These are phyloP conservation scores for Tetragonia tetragonoides DNA, from an alignment of 148 eudicot species.

Conservation along the genomic window DNA sequence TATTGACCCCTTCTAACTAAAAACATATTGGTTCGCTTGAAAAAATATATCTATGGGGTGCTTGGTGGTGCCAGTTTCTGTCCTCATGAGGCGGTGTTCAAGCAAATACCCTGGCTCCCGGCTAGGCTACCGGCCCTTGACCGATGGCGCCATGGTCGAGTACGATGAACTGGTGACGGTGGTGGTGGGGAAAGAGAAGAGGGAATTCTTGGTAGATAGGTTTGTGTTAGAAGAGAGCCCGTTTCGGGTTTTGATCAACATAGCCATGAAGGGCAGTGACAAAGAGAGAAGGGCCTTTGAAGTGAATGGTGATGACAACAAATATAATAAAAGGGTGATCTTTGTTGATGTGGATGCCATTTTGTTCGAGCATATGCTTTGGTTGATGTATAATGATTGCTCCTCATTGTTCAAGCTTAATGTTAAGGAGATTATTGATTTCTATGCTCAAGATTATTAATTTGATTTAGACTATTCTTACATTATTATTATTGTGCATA, in stretches of 20 bases:
- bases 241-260: conserved; percentile 44
- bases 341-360: conserved; percentile 53
- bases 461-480: background rate
- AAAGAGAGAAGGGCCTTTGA: background rate
- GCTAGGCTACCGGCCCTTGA: conserved; percentile 32
- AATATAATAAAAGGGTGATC: conserved; percentile 23
- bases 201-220: conserved; percentile 46
- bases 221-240: conserved; percentile 42
- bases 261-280: conserved; percentile 24
- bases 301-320: conserved; percentile 5
- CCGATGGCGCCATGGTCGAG: conserved; percentile 7
- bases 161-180: conserved; percentile 37
- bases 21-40: too few relatives aligned
- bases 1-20: conserved; percentile 11
- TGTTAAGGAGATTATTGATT: conserved; percentile 56
- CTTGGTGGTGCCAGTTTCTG: conserved; percentile 41
- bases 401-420: conserved; percentile 52
- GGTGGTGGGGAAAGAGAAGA: conserved; percentile 48
- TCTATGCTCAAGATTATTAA: conserved; percentile 49
- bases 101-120: conserved; percentile 25
- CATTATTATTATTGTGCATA: background rate
- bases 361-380: conserved; percentile 64
- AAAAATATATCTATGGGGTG: conserved; percentile 30
- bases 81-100: conserved; percentile 37
- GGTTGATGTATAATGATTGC: conserved; percentile 58